A percentile compares a stretch with the other conserved stretches of the same genome.
Conservation (phyloP, 139 green algal genomes). For the Haematococcus lacustris region DNA sequence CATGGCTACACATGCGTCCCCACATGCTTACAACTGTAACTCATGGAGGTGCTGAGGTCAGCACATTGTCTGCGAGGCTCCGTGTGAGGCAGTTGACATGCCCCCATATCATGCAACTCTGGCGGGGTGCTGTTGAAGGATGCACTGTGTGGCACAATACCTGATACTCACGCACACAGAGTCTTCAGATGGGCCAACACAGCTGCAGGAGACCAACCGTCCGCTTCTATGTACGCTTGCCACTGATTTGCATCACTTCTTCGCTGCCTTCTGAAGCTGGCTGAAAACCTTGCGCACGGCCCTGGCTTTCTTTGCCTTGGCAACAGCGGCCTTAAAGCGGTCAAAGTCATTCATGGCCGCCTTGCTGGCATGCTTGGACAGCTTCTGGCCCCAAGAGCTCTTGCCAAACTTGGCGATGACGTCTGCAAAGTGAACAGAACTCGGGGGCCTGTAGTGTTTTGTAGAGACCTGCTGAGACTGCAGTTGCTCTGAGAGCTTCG, state of each 20-base stretch:
- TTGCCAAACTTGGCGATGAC: slow-evolving; percentile 80
- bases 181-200: neutral
- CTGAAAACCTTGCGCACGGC: slow-evolving; percentile 51
- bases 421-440: slow-evolving; percentile 59
- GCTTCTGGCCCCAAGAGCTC: slow-evolving; percentile 84
- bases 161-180: too few relatives aligned
- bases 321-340: slow-evolving; percentile 70
- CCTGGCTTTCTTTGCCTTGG: slow-evolving; percentile 50
- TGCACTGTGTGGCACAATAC: too few relatives aligned
- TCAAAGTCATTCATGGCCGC: slow-evolving; percentile 86
- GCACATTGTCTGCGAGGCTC: too few relatives aligned
- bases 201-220: neutral
- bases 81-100: too few relatives aligned
- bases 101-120: too few relatives aligned
- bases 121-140: too few relatives aligned
- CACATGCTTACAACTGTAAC: too few relatives aligned
- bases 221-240: neutral
- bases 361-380: slow-evolving; percentile 62
- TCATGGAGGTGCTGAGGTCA: too few relatives aligned
- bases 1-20: too few relatives aligned
- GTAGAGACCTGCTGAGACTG: too few relatives aligned
- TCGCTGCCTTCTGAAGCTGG: slow-evolving; percentile 60
- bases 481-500: too few relatives aligned
- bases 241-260: neutral
- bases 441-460: too few relatives aligned